Percentiles rank a stretch among this genome's conserved stretches.
Conservation (phyloP, 495 filamentous ascomycete genomes). For the Pseudoneurospora amorphoporcata region DNA sequence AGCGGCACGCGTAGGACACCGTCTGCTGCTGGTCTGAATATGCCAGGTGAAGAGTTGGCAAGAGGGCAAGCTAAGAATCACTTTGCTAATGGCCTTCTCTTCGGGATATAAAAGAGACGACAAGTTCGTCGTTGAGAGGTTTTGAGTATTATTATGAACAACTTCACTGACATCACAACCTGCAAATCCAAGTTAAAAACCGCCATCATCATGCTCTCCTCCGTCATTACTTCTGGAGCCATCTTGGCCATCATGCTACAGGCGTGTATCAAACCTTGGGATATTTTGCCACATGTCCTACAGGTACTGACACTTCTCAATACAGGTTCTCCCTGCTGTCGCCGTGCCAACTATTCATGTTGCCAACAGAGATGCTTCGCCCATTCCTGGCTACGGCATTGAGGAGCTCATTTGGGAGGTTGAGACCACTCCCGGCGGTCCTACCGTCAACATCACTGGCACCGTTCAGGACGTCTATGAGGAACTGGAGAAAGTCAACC, state of each 20-base stretch:
- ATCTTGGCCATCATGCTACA: not conserved
- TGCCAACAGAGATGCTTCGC: not conserved
- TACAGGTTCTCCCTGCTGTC: not conserved
- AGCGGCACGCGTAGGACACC: not conserved
- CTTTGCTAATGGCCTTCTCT: not conserved
- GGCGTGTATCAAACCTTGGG: not conserved
- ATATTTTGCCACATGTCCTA: not conserved
- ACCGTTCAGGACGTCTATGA: slow-evolving; percentile 7
- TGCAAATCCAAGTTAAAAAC: not conserved
- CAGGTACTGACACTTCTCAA: not conserved
- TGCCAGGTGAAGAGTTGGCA: not conserved
- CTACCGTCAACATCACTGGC: slow-evolving; percentile 2
- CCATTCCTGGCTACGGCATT: slow-evolving; percentile 6
- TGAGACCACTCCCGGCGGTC: slow-evolving; percentile 2
- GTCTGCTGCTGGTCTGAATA: not conserved
- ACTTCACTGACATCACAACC: not conserved
- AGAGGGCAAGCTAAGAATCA: not conserved
- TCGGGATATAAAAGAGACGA: not conserved
- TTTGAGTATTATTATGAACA: too few relatives aligned
- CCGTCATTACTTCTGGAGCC: not conserved
- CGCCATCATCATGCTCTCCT: not conserved
- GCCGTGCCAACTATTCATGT: not conserved
- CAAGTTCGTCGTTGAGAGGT: not conserved
- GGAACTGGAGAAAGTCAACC: slow-evolving; percentile 6
- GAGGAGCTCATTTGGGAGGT: slow-evolving; percentile 5